These are phyloP conservation scores for Aureobasidium subglaciale DNA, from an alignment of 2,329 filamentous ascomycete genomes.

Conservation along the genomic window DNA sequence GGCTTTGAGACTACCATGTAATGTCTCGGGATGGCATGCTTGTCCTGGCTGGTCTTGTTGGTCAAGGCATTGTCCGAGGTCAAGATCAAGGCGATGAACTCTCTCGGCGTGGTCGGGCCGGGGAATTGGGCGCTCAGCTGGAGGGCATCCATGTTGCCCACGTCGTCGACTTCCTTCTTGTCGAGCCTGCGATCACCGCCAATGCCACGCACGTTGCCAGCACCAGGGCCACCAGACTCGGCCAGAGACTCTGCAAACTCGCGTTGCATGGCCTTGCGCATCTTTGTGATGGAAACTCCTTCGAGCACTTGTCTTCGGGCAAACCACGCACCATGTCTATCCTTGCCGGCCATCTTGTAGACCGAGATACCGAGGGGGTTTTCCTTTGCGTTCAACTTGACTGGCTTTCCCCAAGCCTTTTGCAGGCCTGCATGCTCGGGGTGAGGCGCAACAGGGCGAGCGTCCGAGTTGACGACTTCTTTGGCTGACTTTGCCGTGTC, in stretches of 20 bases:
- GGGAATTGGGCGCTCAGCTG: constrained; percentile 85
- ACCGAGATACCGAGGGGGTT: constrained; percentile 71
- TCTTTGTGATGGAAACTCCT: constrained; percentile 67
- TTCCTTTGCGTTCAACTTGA: constrained; percentile 63
- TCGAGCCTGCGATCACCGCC: constrained; percentile 72
- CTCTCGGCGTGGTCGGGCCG: constrained; percentile 76
- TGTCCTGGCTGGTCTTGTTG: constrained; percentile 34
- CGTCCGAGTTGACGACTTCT: constrained; percentile 47
- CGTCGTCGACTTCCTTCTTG: constrained; percentile 49
- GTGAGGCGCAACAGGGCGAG: constrained; percentile 42
- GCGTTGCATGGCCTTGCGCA: constrained; percentile 65
- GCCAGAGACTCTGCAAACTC: constrained; percentile 77
- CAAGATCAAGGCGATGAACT: constrained; percentile 76
- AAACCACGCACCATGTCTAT: constrained; percentile 86
- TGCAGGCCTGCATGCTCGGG: constrained; percentile 55
- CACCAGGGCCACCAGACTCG: constrained; percentile 61
- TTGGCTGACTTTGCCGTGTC: constrained; percentile 44
- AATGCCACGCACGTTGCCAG: constrained; percentile 74
- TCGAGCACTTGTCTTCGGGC: constrained; percentile 76
- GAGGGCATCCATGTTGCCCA: constrained; percentile 66
- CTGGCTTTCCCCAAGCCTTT: constrained; percentile 77
- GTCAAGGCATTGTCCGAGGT: constrained; percentile 53
- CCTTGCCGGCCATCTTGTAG: constrained; percentile 71
- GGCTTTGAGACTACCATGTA: constrained; percentile 87
- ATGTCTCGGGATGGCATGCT: constrained; percentile 50